phyloP scores from a whole-genome alignment of 768 basidiomycete species.

The Pleurotus cornucopiae region DNA sequence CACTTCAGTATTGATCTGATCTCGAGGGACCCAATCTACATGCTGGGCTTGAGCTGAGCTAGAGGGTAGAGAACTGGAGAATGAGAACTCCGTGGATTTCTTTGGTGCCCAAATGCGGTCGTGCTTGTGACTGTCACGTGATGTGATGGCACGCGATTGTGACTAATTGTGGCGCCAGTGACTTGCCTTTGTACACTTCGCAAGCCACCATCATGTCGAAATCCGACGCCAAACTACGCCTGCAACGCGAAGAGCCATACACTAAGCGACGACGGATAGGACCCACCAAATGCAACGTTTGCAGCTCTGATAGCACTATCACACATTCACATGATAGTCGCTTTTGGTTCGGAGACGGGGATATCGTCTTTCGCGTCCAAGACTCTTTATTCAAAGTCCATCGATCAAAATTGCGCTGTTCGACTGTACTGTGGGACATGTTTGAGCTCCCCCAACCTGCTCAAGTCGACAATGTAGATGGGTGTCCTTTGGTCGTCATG shows the following conservation, averaged over 20 bases:
- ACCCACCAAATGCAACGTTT: not conserved
- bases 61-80: too few relatives aligned
- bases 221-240: not conserved
- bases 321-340: not conserved
- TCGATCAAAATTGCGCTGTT: slow-evolving; percentile 13
- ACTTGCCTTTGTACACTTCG: too few relatives aligned
- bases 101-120: too few relatives aligned
- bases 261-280: not conserved
- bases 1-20: too few relatives aligned
- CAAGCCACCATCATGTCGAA: not conserved
- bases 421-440: slow-evolving; percentile 30
- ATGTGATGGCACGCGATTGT: too few relatives aligned
- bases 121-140: too few relatives aligned
- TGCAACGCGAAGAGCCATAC: not conserved
- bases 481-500: slow-evolving; percentile 24
- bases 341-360: slow-evolving; percentile 29
- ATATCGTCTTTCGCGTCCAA: slow-evolving; percentile 27
- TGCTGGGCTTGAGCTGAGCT: too few relatives aligned
- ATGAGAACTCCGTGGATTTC: too few relatives aligned
- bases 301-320: not conserved
- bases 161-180: too few relatives aligned
- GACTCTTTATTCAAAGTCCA: slow-evolving; percentile 23
- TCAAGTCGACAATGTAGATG: slow-evolving; percentile 24
- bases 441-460: slow-evolving; percentile 28
- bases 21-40: too few relatives aligned